These are phyloP conservation scores for Spongospora subterranea DNA, from an alignment of 208 protist genomes.

Conservation along the genomic window DNA sequence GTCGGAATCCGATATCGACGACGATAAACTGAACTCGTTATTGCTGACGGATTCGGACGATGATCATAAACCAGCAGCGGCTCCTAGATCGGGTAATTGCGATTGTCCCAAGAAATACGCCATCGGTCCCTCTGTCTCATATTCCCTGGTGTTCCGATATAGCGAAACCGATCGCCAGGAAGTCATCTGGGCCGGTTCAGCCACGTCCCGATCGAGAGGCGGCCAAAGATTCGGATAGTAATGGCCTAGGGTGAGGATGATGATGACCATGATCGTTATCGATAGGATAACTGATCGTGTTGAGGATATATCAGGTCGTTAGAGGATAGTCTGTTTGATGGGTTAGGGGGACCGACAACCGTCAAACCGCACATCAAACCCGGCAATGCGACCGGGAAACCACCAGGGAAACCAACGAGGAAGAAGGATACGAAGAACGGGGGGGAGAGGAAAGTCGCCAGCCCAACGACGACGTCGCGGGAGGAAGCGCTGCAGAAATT, in stretches of 20 bases:
- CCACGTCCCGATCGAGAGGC: too few relatives aligned
- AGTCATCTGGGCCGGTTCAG: too few relatives aligned
- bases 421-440: background rate
- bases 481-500: conserved; percentile 10
- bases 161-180: too few relatives aligned
- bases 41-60: conserved; percentile 26
- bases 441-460: background rate
- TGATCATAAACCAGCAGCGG: conserved; percentile 8
- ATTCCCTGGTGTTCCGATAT: too few relatives aligned
- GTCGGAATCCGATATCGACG: too few relatives aligned
- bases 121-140: too few relatives aligned
- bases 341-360: background rate
- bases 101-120: too few relatives aligned
- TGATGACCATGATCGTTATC: too few relatives aligned
- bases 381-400: background rate
- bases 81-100: too few relatives aligned
- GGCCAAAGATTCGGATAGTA: too few relatives aligned
- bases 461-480: background rate
- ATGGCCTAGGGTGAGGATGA: too few relatives aligned
- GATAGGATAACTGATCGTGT: too few relatives aligned
- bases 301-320: background rate
- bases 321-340: conserved; percentile 21
- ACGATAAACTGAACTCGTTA: conserved; percentile 25
- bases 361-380: background rate
- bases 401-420: background rate